Evolutionary conservation across 2,329 filamentous ascomycete species (phyloP), one percentile per base, ranked within the genome.

Genomic region (Diaporthe ampelina): DNA sequence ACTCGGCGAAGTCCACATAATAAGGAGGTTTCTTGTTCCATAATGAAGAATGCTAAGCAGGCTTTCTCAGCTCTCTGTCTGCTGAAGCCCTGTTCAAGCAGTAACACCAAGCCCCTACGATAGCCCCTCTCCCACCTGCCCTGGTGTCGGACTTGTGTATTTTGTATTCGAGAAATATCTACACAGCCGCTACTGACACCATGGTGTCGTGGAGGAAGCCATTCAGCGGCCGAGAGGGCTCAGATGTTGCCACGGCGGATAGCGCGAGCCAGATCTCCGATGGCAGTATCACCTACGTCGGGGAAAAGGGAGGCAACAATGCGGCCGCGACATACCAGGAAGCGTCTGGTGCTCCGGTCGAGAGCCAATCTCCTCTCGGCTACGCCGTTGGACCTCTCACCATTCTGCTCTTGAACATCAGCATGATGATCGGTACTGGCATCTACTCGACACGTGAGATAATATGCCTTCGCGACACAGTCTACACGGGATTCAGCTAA

Each of bases 401-500:
- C 0, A 88, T 91, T 26, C 83, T 91, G 26, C 89, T 91, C 10
- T 35, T 76, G 35, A 92, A 92, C 76, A 80, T 92, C 63, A 88
- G 87, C 72, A 89, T 89, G 80, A 92, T 92, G 90, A 86, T 92
- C 58, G 91, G 91, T 1, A 92, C 89, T 0, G 90, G 90, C 7
- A 86, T 91, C 9, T 91, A 89, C 73, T 92, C 90, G 0, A 92
- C 91, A 0, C 91, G 73, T 75, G 21, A 52, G 73, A 17, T 43
- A 5, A 48, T 24, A 1, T 9, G 1, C n/a, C 0, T 17, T n/a
- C 10, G 7, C 2, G 15, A 24, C 11, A 8, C 1, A 11, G 56
- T 15, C 57, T 17, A 67, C 52, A 17, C 13, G 10, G 8, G 5
- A 11, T 1, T 8, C 40, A 45, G 8, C 69, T 79, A 37, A 78